phyloP scores from a whole-genome alignment of 306 rosid genomes.

The Trifolium fragiferum region DNA sequence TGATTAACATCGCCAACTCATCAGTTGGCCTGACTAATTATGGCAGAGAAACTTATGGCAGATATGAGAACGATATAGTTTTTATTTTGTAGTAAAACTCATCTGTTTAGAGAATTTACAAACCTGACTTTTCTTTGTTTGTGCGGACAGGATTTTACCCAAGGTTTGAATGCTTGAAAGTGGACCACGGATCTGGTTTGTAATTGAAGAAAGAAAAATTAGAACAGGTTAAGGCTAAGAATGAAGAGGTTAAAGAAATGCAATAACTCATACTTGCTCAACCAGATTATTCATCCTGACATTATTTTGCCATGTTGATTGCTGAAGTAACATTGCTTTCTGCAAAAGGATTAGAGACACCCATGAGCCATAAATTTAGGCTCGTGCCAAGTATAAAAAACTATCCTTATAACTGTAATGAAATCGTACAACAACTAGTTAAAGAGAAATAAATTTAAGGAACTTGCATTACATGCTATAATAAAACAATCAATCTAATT shows the following conservation, averaged over 20 bases:
- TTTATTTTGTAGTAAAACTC: constrained; percentile 11
- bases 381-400: constrained; percentile 28
- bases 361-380: constrained; percentile 35
- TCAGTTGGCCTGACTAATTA: constrained; percentile 8
- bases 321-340: constrained; percentile 91
- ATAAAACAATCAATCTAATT: constrained; percentile 11
- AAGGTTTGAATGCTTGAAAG: constrained; percentile 89
- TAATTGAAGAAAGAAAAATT: constrained; percentile 29
- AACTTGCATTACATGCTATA: constrained; percentile 19
- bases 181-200: constrained; percentile 84
- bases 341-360: constrained; percentile 47
- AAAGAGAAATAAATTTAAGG: constrained; percentile 31
- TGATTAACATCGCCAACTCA: constrained; percentile 23
- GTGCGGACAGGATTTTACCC: constrained; percentile 83
- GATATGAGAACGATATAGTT: constrained; percentile 10
- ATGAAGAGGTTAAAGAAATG: constrained; percentile 8
- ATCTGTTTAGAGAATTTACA: constrained; percentile 38
- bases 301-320: constrained; percentile 93
- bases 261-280: constrained; percentile 67
- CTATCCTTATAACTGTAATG: constrained; percentile 1
- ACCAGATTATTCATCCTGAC: constrained; percentile 82
- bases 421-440: constrained; percentile 17
- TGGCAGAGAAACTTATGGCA: background rate
- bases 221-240: constrained; percentile 36
- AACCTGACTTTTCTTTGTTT: constrained; percentile 83